A percentile compares a stretch with the other conserved stretches of the same genome.
phyloP scores from a whole-genome alignment of 169 alveolate genomes.

The Cryptosporidium bovis region DNA sequence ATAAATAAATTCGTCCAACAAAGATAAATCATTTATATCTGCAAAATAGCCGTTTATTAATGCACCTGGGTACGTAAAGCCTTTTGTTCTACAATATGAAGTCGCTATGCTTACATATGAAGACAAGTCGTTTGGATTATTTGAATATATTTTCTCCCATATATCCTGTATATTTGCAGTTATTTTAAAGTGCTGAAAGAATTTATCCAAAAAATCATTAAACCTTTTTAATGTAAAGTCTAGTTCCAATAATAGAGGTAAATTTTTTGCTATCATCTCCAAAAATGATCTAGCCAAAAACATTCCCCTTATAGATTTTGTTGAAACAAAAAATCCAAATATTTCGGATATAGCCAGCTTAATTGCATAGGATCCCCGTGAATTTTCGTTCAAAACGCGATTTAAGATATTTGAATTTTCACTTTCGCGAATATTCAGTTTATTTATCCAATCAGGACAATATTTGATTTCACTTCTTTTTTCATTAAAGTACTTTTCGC shows the following conservation, averaged over 20 bases:
- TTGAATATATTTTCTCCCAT: constrained; percentile 57
- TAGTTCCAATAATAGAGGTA: constrained; percentile 47
- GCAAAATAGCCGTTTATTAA: constrained; percentile 51
- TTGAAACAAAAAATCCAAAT: constrained; percentile 70
- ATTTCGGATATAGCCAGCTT: constrained; percentile 68
- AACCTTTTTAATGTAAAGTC: constrained; percentile 12
- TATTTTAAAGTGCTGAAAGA: constrained; percentile 41
- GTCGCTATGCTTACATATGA: constrained; percentile 53
- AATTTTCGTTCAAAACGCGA: background rate
- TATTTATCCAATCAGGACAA: constrained; percentile 46
- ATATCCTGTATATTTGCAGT: constrained; percentile 27
- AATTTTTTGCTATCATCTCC: constrained; percentile 67
- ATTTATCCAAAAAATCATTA: constrained; percentile 32
- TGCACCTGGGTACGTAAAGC: constrained; percentile 59
- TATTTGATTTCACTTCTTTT: background rate
- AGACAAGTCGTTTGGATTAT: constrained; percentile 36
- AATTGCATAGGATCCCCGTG: constrained; percentile 33
- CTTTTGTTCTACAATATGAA: constrained; percentile 66
- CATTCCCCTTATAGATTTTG: constrained; percentile 44
- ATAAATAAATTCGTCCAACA: constrained; percentile 29
- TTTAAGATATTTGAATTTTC: background rate
- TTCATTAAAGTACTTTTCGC: constrained; percentile 1
- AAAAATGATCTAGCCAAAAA: constrained; percentile 59
- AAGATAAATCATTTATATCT: constrained; percentile 27
- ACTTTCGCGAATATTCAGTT: background rate